Conservation (phyloP, 1,284 basidiomycete species). For the Irpex rosettiformis region DNA sequence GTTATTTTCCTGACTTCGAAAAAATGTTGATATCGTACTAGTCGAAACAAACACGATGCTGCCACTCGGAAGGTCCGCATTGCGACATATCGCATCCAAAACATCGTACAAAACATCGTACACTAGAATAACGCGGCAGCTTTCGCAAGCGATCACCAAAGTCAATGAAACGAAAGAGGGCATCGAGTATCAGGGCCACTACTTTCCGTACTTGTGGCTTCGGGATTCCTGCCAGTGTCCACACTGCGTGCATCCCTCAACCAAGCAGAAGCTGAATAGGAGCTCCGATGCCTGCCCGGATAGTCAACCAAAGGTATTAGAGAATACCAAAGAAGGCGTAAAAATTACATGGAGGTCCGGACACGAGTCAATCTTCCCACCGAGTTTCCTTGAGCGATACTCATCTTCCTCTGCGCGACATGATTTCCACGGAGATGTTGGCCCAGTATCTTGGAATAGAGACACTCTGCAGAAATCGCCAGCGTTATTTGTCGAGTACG, state of each 20-base stretch:
- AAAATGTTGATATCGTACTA: no score
- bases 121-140: no score
- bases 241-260: slow-evolving; percentile 50
- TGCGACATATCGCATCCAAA: no score
- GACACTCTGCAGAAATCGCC: slow-evolving; percentile 30
- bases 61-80: not conserved
- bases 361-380: slow-evolving; percentile 51
- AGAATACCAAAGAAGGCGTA: slow-evolving; percentile 37
- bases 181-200: slow-evolving; percentile 19
- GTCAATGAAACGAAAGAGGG: not conserved
- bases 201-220: slow-evolving; percentile 39
- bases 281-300: slow-evolving; percentile 60
- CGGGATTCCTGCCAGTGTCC: slow-evolving; percentile 56
- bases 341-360: slow-evolving; percentile 56
- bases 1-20: no score
- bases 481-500: slow-evolving; percentile 52
- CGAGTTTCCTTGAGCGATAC: slow-evolving; percentile 45
- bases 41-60: no score
- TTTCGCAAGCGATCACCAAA: not conserved
- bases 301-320: slow-evolving; percentile 36
- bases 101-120: no score
- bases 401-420: slow-evolving; percentile 23
- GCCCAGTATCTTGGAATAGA: slow-evolving; percentile 34
- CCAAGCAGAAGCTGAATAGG: slow-evolving; percentile 62
- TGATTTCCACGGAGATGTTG: slow-evolving; percentile 39